These are phyloP conservation scores for Aspergillus pseudotamarii DNA, from an alignment of 2,329 filamentous ascomycete genomes.

Conservation along the genomic window DNA sequence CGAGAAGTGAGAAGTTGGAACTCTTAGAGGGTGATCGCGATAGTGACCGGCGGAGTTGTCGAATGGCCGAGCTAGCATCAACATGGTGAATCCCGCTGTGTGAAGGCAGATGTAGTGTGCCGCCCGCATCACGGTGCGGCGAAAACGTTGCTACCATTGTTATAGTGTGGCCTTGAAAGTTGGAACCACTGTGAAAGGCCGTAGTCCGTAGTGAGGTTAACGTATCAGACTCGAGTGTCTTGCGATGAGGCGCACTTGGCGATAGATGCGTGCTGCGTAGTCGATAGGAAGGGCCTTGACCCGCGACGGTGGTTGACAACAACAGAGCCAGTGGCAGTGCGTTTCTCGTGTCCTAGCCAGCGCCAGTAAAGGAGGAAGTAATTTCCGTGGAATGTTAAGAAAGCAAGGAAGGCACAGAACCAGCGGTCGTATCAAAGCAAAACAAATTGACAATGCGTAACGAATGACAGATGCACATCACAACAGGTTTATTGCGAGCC, in stretches of 20 bases:
- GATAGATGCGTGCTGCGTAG: neutral
- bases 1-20: constrained; percentile 67
- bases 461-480: constrained; percentile 28
- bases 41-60: constrained; percentile 81
- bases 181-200: neutral
- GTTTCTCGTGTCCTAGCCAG: constrained; percentile 18
- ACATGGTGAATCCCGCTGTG: constrained; percentile 81
- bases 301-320: constrained; percentile 18
- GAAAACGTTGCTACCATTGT: constrained; percentile 53
- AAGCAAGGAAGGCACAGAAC: constrained; percentile 26
- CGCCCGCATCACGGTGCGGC: constrained; percentile 60
- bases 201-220: neutral
- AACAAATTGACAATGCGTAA: constrained; percentile 19
- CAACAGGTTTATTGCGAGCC: constrained; percentile 31
- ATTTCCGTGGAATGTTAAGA: constrained; percentile 32
- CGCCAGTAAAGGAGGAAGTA: constrained; percentile 10
- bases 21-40: constrained; percentile 90
- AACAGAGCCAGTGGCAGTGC: constrained; percentile 21
- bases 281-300: neutral
- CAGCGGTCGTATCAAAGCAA: constrained; percentile 22
- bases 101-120: constrained; percentile 83
- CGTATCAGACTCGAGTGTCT: neutral
- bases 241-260: neutral
- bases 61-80: constrained; percentile 78
- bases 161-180: neutral